These are phyloP conservation scores for Xylariaceae sp. DNA, from an alignment of 2,329 filamentous ascomycete species.

Conservation along the genomic window DNA sequence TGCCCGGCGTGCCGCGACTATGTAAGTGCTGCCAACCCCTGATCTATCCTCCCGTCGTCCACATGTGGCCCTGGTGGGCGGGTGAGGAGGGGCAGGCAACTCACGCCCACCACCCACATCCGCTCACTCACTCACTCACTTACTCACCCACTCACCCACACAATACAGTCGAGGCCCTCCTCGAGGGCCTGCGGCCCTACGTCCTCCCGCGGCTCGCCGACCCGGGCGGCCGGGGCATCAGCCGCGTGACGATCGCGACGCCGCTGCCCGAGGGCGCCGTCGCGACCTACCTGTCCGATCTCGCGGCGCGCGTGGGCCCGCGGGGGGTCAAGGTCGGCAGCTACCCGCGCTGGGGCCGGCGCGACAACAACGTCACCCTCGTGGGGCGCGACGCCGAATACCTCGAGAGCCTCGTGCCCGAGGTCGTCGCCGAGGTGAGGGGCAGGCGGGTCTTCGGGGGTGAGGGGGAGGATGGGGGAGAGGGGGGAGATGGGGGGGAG, in stretches of 20 bases:
- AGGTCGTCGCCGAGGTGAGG: conserved; percentile 70
- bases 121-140: too few relatives aligned
- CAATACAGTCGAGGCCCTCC: conserved; percentile 58
- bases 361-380: conserved; percentile 81
- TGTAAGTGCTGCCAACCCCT: conserved; percentile 39
- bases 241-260: conserved; percentile 76
- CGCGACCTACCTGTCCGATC: conserved; percentile 71
- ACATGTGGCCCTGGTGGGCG: neutral
- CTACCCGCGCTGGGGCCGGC: conserved; percentile 88
- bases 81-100: conserved; percentile 1
- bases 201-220: conserved; percentile 66
- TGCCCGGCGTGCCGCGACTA: conserved; percentile 80
- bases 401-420: conserved; percentile 69
- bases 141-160: too few relatives aligned
- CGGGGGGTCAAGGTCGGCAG: conserved; percentile 88
- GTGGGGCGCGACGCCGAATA: conserved; percentile 69
- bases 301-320: conserved; percentile 65
- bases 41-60: neutral
- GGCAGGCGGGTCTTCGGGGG: conserved; percentile 60
- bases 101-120: too few relatives aligned
- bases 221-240: conserved; percentile 72
- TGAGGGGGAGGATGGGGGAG: conserved; percentile 63
- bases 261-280: conserved; percentile 80
- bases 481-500: conserved; percentile 28
- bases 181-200: conserved; percentile 67